Percentiles rank a stretch among this genome's conserved stretches.
Conservation (phyloP, 177 flowering plant species). For the Vitis hybrid region DNA sequence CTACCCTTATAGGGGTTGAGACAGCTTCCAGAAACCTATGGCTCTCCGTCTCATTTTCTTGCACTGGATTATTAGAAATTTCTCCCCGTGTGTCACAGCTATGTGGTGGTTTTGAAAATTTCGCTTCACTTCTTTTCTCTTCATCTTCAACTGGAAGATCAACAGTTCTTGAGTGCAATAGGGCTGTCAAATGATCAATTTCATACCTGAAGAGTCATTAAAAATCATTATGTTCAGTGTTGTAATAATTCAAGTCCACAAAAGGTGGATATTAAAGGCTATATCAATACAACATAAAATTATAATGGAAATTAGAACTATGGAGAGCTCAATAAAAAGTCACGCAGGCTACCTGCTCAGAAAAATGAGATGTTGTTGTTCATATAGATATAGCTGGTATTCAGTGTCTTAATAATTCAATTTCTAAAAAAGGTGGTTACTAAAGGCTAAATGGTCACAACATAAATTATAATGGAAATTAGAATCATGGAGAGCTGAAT, state of each 20-base stretch:
- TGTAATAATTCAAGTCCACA: not conserved
- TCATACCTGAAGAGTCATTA: constrained; percentile 55
- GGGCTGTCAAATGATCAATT: constrained; percentile 64
- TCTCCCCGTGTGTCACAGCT: constrained; percentile 24
- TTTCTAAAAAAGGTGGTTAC: too few relatives aligned
- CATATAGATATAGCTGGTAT: too few relatives aligned
- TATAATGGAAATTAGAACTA: too few relatives aligned
- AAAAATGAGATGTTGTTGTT: too few relatives aligned
- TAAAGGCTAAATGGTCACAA: too few relatives aligned
- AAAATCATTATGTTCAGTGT: not conserved
- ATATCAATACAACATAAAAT: too few relatives aligned
- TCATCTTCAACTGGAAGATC: constrained; percentile 33
- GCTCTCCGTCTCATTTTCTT: constrained; percentile 33
- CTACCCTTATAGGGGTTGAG: constrained; percentile 44
- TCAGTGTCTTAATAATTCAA: too few relatives aligned
- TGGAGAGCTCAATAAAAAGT: too few relatives aligned
- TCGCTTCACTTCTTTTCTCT: constrained; percentile 32
- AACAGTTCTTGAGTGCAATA: constrained; percentile 60
- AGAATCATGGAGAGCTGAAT: too few relatives aligned
- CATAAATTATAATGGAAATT: too few relatives aligned
- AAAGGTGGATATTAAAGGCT: too few relatives aligned
- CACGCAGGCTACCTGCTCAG: too few relatives aligned
- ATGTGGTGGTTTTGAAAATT: constrained; percentile 10
- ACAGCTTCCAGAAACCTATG: constrained; percentile 11
- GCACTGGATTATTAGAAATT: constrained; percentile 13